Evolutionary conservation across 2,329 filamentous ascomycete species (phyloP).

Genomic region (Botryosphaeria agaves): DNA sequence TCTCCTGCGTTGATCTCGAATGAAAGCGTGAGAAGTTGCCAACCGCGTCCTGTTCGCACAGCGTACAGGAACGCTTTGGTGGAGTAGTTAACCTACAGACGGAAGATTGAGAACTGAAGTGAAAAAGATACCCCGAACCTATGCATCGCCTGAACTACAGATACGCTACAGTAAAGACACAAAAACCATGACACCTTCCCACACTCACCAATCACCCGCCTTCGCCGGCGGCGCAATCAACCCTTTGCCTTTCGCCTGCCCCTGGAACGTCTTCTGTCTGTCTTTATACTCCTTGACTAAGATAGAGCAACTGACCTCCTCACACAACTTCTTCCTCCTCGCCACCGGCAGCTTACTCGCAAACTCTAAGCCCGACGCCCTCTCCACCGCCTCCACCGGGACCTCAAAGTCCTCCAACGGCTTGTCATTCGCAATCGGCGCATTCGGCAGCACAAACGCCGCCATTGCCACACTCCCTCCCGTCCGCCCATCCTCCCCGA

Average conservation of each 20-base stretch:
- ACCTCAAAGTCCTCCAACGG: slow-evolving; percentile 87
- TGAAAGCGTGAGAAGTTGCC: no score
- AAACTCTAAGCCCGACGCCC: slow-evolving; percentile 85
- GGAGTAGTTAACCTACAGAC: no score
- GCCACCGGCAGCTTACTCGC: slow-evolving; percentile 57
- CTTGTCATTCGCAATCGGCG: slow-evolving; percentile 71
- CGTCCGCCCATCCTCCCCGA: slow-evolving; percentile 62
- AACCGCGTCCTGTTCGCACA: no score
- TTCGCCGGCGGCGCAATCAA: background rate
- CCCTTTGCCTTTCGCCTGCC: background rate
- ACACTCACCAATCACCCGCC: no score
- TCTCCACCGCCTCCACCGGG: slow-evolving; percentile 79
- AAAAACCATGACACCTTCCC: no score
- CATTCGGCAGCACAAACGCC: slow-evolving; percentile 91
- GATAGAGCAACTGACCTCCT: slow-evolving; percentile 70
- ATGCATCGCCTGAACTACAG: no score
- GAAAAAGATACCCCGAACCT: no score
- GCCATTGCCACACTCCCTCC: slow-evolving; percentile 68
- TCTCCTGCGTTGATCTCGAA: no score
- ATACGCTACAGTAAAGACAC: no score
- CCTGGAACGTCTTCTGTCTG: slow-evolving; percentile 30
- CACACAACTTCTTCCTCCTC: slow-evolving; percentile 63
- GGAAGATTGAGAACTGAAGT: no score
- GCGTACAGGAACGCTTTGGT: no score
- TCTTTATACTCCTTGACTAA: slow-evolving; percentile 65